phyloP scores from a whole-genome alignment of 192 early-diverging fungal genomes.

The Mortierella claussenii region DNA sequence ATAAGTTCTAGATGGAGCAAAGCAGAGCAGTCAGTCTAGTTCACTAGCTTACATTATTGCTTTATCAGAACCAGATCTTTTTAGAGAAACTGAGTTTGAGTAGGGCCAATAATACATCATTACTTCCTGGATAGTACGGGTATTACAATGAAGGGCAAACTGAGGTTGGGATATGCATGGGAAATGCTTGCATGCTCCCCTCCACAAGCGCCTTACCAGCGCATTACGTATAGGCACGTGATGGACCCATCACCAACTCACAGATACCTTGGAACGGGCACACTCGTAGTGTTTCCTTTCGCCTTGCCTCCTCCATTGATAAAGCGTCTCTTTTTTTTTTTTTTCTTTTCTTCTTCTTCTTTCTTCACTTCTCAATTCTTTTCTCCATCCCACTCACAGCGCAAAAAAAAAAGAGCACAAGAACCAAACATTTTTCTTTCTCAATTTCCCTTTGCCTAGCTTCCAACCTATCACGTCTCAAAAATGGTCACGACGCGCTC shows the following conservation, averaged over 20 bases:
- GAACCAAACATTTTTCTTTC: too few relatives aligned
- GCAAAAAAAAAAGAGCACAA: slow-evolving; percentile 37
- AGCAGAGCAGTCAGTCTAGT: too few relatives aligned
- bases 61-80: too few relatives aligned
- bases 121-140: too few relatives aligned
- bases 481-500: slow-evolving; percentile 12
- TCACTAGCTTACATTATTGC: too few relatives aligned
- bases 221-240: not conserved
- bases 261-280: not conserved
- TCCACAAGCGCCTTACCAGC: not conserved
- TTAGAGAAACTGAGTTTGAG: too few relatives aligned
- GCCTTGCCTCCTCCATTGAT: not conserved
- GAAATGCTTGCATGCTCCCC: too few relatives aligned
- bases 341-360: not conserved
- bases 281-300: not conserved
- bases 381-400: slow-evolving; percentile 7
- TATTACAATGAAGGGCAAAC: not conserved
- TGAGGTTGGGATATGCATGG: too few relatives aligned
- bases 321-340: not conserved
- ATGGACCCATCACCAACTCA: not conserved
- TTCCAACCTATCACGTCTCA: slow-evolving; percentile 27
- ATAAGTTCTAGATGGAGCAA: too few relatives aligned
- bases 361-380: not conserved
- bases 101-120: too few relatives aligned
- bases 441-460: slow-evolving; percentile 41